These are phyloP conservation scores for Suillus placidus DNA, from an alignment of 768 basidiomycete genomes.

Conservation along the genomic window DNA sequence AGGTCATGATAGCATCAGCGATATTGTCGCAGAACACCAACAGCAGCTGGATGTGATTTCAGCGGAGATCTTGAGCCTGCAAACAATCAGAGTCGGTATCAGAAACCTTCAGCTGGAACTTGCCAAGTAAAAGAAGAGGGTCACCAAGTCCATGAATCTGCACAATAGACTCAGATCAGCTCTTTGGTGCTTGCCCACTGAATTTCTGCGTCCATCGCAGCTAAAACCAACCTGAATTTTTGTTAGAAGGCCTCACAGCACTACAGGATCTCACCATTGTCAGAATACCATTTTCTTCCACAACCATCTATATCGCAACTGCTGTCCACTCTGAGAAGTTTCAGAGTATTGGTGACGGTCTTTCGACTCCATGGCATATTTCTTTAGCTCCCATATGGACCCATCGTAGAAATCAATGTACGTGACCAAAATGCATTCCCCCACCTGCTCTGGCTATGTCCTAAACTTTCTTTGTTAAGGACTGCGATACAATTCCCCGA, in stretches of 20 bases:
- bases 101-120: constrained; percentile 16
- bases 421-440: constrained; percentile 4
- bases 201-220: constrained; percentile 19
- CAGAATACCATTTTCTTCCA: constrained; percentile 3
- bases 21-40: constrained; percentile 21
- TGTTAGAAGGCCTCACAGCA: constrained; percentile 13
- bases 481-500: constrained; percentile 8
- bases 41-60: constrained; percentile 18
- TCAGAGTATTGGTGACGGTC: constrained; percentile 12
- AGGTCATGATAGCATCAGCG: constrained; percentile 15
- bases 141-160: constrained; percentile 20
- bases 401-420: constrained; percentile 16
- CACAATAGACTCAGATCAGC: constrained; percentile 28
- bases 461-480: not conserved
- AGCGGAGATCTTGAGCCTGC: constrained; percentile 16
- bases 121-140: constrained; percentile 15
- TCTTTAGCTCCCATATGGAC: constrained; percentile 20
- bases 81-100: constrained; percentile 20
- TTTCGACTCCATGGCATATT: not conserved
- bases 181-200: constrained; percentile 45
- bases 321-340: constrained; percentile 15
- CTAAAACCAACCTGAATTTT: not conserved
- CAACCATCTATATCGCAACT: not conserved
- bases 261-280: constrained; percentile 24
- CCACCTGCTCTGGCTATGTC: constrained; percentile 4